Conservation (phyloP, 2,329 filamentous ascomycete species). For the Beauveria varroae region DNA sequence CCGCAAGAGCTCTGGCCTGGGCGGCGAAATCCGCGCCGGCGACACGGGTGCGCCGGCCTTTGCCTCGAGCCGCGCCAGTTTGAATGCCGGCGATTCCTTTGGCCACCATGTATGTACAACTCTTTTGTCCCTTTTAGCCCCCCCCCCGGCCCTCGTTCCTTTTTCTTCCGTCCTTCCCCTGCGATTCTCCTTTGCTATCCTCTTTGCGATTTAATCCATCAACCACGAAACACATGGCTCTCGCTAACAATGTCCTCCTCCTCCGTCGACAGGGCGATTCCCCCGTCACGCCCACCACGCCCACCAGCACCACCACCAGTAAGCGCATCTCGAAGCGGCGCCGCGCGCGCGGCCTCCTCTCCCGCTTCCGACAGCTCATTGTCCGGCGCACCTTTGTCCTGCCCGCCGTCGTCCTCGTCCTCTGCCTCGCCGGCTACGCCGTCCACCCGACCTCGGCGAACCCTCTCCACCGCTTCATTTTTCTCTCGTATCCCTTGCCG, state of each 20-base stretch:
- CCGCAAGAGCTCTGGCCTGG: conserved; percentile 49
- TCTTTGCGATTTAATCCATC: neutral
- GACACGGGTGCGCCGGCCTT: conserved; percentile 49
- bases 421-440: conserved; percentile 62
- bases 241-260: neutral
- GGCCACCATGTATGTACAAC: neutral
- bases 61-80: conserved; percentile 43
- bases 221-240: neutral
- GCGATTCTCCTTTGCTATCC: neutral
- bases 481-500: conserved; percentile 78
- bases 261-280: conserved; percentile 13
- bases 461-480: conserved; percentile 72
- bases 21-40: conserved; percentile 44
- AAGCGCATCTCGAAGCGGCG: conserved; percentile 47
- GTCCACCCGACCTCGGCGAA: conserved; percentile 72
- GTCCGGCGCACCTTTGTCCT: conserved; percentile 54
- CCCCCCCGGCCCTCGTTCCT: too few relatives aligned
- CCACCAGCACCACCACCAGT: conserved; percentile 10
- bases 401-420: conserved; percentile 59
- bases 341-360: conserved; percentile 42
- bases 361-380: conserved; percentile 45
- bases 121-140: neutral
- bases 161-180: neutral
- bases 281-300: conserved; percentile 9
- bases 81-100: conserved; percentile 21